phyloP scores from a whole-genome alignment of 768 basidiomycete genomes.

The Cyathus striatus region DNA sequence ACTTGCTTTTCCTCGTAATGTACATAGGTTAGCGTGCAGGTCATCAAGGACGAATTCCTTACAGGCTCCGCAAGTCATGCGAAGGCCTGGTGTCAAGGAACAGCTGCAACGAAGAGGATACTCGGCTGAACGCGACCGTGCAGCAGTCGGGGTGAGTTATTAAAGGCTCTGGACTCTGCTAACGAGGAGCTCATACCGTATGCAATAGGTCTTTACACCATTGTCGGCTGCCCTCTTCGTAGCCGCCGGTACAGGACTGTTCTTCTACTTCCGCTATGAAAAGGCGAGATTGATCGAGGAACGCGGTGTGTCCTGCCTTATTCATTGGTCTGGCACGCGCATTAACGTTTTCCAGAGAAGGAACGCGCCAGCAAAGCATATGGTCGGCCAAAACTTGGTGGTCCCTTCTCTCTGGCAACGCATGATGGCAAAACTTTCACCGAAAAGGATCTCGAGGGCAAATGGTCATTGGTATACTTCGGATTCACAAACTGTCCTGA shows the following conservation, averaged over 20 bases:
- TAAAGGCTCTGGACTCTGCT: no score
- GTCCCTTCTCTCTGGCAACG: slow-evolving; percentile 75
- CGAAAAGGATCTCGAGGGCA: slow-evolving; percentile 78
- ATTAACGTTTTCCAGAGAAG: slow-evolving; percentile 44
- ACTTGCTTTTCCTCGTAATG: no score
- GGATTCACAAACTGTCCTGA: slow-evolving; percentile 99
- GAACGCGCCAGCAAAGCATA: slow-evolving; percentile 69
- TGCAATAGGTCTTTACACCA: slow-evolving; percentile 83
- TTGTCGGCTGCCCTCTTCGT: slow-evolving; percentile 79
- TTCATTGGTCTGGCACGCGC: slow-evolving; percentile 1
- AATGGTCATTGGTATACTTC: slow-evolving; percentile 93
- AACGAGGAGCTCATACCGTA: no score
- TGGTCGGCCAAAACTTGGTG: slow-evolving; percentile 87
- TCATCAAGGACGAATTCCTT: no score
- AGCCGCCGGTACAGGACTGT: slow-evolving; percentile 75
- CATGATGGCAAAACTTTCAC: slow-evolving; percentile 71
- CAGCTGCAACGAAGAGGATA: no score
- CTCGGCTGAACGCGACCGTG: no score
- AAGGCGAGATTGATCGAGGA: slow-evolving; percentile 74
- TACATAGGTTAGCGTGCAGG: no score
- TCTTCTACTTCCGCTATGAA: slow-evolving; percentile 85
- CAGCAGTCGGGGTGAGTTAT: slow-evolving; percentile 27
- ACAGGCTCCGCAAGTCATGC: no score
- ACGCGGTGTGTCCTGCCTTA: slow-evolving; percentile 50
- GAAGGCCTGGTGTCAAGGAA: no score